These are phyloP conservation scores for Penicillium goetzii DNA, from an alignment of 495 filamentous ascomycete species.

Conservation along the genomic window DNA sequence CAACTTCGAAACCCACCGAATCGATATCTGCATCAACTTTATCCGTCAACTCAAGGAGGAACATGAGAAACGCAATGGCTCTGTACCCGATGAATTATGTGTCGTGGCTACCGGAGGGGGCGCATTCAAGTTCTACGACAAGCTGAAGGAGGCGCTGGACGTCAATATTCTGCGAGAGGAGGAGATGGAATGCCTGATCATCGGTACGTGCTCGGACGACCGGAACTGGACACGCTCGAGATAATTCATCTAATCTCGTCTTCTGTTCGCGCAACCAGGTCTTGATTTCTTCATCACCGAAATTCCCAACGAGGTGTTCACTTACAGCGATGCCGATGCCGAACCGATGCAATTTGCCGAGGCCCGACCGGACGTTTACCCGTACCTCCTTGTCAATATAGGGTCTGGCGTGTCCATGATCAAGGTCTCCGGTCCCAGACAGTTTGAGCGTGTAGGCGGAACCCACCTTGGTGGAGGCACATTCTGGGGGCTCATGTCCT, in stretches of 20 bases:
- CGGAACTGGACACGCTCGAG: neutral
- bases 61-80: conserved; percentile 73
- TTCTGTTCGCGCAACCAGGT: conserved; percentile 49
- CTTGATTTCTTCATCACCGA: conserved; percentile 99
- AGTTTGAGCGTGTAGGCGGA: conserved; percentile 88
- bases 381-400: conserved; percentile 97
- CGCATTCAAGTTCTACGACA: conserved; percentile 93
- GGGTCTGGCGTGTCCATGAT: conserved; percentile 99
- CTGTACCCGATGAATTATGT: conserved; percentile 65
- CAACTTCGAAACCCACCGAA: conserved; percentile 91
- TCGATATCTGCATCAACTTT: conserved; percentile 88
- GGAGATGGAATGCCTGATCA: conserved; percentile 98
- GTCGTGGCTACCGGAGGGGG: conserved; percentile 96
- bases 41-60: conserved; percentile 81
- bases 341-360: conserved; percentile 85
- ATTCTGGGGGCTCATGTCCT: conserved; percentile 89
- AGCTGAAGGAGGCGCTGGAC: conserved; percentile 75
- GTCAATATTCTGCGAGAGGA: conserved; percentile 91
- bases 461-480: conserved; percentile 95
- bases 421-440: conserved; percentile 86
- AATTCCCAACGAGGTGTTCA: conserved; percentile 95
- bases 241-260: conserved; percentile 13
- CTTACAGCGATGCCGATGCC: conserved; percentile 83
- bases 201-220: conserved; percentile 55
- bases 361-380: conserved; percentile 77